A percentile compares a stretch with the other conserved stretches of the same genome.
phyloP scores from a whole-genome alignment of 2,329 filamentous ascomycete genomes.

The Cladobotryum protrusum region DNA sequence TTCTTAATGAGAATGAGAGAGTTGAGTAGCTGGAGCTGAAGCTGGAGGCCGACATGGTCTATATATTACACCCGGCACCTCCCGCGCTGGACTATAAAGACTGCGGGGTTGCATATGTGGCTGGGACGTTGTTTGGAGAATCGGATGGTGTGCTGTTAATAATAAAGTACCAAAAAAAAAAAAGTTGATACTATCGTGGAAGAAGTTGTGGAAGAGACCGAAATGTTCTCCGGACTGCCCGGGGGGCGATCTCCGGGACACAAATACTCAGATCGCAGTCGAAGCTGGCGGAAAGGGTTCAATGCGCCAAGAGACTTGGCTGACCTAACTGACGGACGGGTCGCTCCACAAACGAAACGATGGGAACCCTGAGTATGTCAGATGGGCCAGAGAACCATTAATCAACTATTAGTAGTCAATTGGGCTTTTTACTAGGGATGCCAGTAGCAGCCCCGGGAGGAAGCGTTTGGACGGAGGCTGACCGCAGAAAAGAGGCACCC shows the following conservation, averaged over 20 bases:
- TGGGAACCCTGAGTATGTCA: no score
- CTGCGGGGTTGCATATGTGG: conserved; percentile 10
- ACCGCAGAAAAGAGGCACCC: conserved; percentile 4
- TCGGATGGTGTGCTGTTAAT: background rate
- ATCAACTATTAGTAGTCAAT: no score
- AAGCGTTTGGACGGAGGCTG: conserved; percentile 3
- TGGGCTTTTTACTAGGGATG: no score
- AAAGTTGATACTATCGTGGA: no score
- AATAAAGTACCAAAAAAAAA: background rate
- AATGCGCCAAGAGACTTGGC: background rate
- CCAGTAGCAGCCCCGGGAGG: background rate
- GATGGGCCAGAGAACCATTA: no score
- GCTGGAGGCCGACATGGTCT: conserved; percentile 10
- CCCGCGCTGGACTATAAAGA: conserved; percentile 4
- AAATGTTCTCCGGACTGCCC: background rate
- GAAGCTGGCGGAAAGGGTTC: background rate
- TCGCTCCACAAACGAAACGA: no score
- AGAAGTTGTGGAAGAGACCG: background rate
- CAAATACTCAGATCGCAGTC: no score
- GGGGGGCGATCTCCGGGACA: background rate
- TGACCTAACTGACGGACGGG: background rate
- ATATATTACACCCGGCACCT: conserved; percentile 4
- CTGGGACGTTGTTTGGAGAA: background rate
- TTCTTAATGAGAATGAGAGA: conserved; percentile 15
- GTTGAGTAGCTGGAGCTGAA: conserved; percentile 8